Percentiles rank a stretch among this genome's conserved stretches.
These are phyloP conservation scores for Salix udensis DNA, from an alignment of 345 rosid species.

Conservation along the genomic window DNA sequence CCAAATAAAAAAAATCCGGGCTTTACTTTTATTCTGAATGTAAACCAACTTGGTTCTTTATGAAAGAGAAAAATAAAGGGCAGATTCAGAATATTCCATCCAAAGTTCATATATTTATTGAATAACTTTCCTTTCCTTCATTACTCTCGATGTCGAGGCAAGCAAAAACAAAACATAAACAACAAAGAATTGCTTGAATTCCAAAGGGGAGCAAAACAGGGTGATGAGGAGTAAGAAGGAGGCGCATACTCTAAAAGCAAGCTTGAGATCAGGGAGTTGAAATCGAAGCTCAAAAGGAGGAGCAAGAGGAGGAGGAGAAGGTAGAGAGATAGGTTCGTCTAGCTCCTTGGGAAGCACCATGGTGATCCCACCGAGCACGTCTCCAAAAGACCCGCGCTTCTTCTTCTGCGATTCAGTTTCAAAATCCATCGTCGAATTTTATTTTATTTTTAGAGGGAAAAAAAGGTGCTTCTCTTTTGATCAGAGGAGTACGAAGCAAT, in stretches of 20 bases:
- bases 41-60: background rate
- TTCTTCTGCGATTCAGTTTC: constrained; percentile 52
- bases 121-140: background rate
- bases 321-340: constrained; percentile 24
- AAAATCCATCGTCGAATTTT: constrained; percentile 29
- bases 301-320: constrained; percentile 4
- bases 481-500: no score
- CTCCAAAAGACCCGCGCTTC: constrained; percentile 42
- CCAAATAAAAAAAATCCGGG: background rate
- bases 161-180: constrained; percentile 7
- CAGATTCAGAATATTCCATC: background rate
- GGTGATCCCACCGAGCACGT: constrained; percentile 34
- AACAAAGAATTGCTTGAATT: background rate
- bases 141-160: background rate
- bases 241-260: constrained; percentile 43
- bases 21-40: background rate
- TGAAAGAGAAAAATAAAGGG: background rate
- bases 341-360: constrained; percentile 61
- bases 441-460: no score
- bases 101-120: background rate
- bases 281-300: constrained; percentile 50
- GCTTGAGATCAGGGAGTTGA: constrained; percentile 58
- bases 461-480: no score
- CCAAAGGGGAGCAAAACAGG: background rate
- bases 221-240: background rate